Conservation (phyloP, 331 rosid genomes). For the Malus hybrid region DNA sequence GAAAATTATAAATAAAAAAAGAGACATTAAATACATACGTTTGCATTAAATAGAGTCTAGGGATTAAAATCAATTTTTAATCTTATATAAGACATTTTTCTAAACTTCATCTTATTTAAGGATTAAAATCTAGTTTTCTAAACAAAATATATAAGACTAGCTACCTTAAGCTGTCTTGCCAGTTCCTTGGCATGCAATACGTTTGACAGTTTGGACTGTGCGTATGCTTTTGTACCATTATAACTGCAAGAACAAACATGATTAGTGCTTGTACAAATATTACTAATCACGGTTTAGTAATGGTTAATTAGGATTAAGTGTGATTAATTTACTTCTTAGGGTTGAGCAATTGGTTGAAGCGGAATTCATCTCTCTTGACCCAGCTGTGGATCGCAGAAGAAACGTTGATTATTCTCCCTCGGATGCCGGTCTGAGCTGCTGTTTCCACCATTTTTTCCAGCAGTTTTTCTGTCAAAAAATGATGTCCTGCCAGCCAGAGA, state of each 20-base stretch:
- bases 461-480: conserved; percentile 66
- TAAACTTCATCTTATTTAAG: no score
- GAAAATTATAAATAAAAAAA: no score
- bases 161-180: conserved; percentile 68
- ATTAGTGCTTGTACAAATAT: not conserved
- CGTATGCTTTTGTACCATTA: conserved; percentile 77
- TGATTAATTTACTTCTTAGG: conserved; percentile 50
- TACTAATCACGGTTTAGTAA: not conserved
- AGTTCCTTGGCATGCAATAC: conserved; percentile 84
- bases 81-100: no score
- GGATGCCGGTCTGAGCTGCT: conserved; percentile 63
- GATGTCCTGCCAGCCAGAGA: conserved; percentile 52
- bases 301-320: not conserved
- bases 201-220: conserved; percentile 82
- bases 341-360: conserved; percentile 57
- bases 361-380: conserved; percentile 64
- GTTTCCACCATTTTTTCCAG: conserved; percentile 80
- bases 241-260: conserved; percentile 46
- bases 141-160: no score
- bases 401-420: conserved; percentile 84
- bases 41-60: no score
- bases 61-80: no score
- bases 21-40: no score
- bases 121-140: no score
- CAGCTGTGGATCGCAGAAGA: conserved; percentile 79